Percentiles rank a stretch among this genome's conserved stretches.
phyloP scores from a whole-genome alignment of 2,329 filamentous ascomycete genomes.

The Colletotrichum musae region DNA sequence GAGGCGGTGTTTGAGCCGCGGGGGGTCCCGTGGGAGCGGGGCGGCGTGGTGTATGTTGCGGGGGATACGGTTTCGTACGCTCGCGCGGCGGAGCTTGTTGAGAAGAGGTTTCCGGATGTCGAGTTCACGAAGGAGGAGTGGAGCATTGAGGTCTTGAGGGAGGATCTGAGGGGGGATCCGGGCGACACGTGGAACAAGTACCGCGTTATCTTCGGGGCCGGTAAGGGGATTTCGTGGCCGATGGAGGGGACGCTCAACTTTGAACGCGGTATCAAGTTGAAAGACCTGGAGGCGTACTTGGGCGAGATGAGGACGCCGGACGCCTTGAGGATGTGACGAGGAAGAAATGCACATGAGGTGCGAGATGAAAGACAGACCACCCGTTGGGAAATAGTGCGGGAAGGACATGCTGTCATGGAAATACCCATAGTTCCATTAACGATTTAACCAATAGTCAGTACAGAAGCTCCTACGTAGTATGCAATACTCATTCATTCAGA shows the following conservation, averaged over 20 bases:
- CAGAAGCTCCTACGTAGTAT: too few species aligned
- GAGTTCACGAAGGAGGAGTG: constrained; percentile 65
- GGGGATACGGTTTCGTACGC: constrained; percentile 75
- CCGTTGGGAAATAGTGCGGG: too few species aligned
- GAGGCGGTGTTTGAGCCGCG: constrained; percentile 64
- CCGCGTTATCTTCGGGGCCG: constrained; percentile 71
- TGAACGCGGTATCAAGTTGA: constrained; percentile 61
- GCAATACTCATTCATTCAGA: too few species aligned
- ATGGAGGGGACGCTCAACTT: constrained; percentile 67
- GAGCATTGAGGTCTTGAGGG: constrained; percentile 59
- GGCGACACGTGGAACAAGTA: constrained; percentile 70
- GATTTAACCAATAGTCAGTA: too few species aligned
- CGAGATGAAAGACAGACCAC: too few species aligned
- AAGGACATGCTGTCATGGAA: too few species aligned
- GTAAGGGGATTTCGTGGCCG: constrained; percentile 72
- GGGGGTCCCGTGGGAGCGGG: constrained; percentile 48
- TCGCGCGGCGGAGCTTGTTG: constrained; percentile 67
- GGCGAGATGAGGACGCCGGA: constrained; percentile 10
- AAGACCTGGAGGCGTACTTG: constrained; percentile 58
- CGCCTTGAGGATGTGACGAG: background rate
- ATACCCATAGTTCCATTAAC: too few species aligned
- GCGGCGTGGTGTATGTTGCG: constrained; percentile 66
- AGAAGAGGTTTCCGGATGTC: constrained; percentile 54
- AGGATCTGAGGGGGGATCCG: constrained; percentile 62
- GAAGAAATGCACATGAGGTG: too few species aligned